Percentiles rank a stretch among this genome's conserved stretches.
phyloP scores from a whole-genome alignment of 257 asterid genomes.

The Galeopsis tetrahit region DNA sequence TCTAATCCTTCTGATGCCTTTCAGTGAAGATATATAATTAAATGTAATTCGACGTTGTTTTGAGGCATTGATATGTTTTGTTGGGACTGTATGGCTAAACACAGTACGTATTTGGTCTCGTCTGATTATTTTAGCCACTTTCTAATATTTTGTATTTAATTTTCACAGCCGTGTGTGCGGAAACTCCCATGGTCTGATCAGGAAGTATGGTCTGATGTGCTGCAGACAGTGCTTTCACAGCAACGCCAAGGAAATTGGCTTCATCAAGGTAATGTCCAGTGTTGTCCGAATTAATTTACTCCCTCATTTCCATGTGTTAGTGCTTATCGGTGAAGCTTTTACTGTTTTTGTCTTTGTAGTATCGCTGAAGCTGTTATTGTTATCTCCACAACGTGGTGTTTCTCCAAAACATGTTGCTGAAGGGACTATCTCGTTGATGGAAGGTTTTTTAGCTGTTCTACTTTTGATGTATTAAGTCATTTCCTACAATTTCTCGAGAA shows the following conservation, averaged over 20 bases:
- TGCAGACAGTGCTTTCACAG: slow-evolving; percentile 52
- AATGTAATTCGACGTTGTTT: neutral
- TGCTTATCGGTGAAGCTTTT: slow-evolving; percentile 5
- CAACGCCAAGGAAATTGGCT: slow-evolving; percentile 52
- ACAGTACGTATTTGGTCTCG: too few relatives aligned
- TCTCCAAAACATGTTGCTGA: neutral
- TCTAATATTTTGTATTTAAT: neutral
- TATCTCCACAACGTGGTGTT: neutral
- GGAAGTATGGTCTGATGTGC: slow-evolving; percentile 49
- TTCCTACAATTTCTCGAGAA: slow-evolving; percentile 11
- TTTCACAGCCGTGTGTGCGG: slow-evolving; percentile 46
- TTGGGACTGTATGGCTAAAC: neutral
- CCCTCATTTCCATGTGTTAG: neutral
- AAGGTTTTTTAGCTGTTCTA: slow-evolving; percentile 21
- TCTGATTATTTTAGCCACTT: neutral
- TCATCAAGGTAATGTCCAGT: slow-evolving; percentile 37
- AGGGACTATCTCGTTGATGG: neutral
- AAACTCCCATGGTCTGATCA: slow-evolving; percentile 42
- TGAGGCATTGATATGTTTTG: neutral
- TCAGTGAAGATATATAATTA: neutral
- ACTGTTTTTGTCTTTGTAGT: slow-evolving; percentile 33
- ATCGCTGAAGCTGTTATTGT: slow-evolving; percentile 34
- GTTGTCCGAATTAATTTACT: neutral
- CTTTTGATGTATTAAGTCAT: neutral
- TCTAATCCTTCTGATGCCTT: neutral